These are phyloP conservation scores for Cladosporium sp. DNA, from an alignment of 2,329 filamentous ascomycete species.

Conservation along the genomic window DNA sequence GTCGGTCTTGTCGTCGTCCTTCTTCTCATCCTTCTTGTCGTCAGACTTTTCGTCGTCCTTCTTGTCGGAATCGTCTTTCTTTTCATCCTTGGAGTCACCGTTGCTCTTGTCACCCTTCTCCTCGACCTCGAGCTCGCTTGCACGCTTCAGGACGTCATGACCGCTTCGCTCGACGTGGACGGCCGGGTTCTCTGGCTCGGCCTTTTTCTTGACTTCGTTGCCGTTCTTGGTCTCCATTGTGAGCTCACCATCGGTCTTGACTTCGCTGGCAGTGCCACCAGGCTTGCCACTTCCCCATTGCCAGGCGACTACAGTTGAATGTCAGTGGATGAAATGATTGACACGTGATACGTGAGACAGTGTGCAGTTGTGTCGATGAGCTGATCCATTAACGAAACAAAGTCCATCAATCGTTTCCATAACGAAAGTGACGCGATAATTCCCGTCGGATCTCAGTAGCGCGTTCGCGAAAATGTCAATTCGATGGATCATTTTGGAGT, in stretches of 20 bases:
- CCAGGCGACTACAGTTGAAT: constrained; percentile 53
- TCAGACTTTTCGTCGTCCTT: constrained; percentile 21
- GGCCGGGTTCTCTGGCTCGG: constrained; percentile 57
- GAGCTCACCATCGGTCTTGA: constrained; percentile 55
- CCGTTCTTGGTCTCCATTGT: constrained; percentile 58
- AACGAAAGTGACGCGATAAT: neutral
- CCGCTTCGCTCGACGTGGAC: constrained; percentile 56
- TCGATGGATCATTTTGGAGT: neutral
- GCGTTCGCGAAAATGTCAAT: neutral
- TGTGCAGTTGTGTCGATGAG: neutral
- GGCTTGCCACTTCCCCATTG: constrained; percentile 55
- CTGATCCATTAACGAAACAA: neutral
- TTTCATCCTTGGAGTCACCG: constrained; percentile 20
- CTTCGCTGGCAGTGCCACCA: constrained; percentile 54
- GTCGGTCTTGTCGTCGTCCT: constrained; percentile 19
- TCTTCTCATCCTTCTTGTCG: constrained; percentile 20
- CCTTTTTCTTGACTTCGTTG: constrained; percentile 62
- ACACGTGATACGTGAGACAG: neutral
- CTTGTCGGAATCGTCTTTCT: constrained; percentile 15
- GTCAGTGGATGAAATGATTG: neutral
- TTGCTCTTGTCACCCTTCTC: constrained; percentile 41
- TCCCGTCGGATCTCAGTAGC: neutral
- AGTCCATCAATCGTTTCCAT: neutral
- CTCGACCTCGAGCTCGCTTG: constrained; percentile 57
- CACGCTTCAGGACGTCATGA: constrained; percentile 63